phyloP scores from a whole-genome alignment of 805 yeast genomes.

The Priceomyces carsonii region DNA sequence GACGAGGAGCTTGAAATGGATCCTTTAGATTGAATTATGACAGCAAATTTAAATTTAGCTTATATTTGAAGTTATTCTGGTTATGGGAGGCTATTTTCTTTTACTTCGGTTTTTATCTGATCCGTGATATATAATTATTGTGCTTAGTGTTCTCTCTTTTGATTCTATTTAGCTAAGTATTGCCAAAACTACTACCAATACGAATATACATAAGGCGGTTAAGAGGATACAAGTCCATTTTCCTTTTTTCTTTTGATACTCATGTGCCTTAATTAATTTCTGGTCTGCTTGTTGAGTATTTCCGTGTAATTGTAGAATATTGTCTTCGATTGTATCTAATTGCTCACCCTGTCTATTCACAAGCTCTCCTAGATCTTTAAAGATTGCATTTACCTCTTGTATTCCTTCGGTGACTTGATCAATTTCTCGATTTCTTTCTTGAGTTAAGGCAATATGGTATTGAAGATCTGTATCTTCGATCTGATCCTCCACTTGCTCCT shows the following conservation, averaged over 20 bases:
- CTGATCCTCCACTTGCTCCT: constrained; percentile 35
- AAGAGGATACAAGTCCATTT: constrained; percentile 74
- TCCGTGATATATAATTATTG: no score
- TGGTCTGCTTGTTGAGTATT: constrained; percentile 70
- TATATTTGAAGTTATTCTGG: neutral
- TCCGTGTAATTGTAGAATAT: constrained; percentile 60
- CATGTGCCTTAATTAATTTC: constrained; percentile 73
- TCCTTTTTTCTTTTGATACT: constrained; percentile 66
- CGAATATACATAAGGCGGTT: constrained; percentile 55
- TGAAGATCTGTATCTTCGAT: constrained; percentile 55
- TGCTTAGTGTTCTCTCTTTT: neutral
- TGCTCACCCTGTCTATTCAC: constrained; percentile 85
- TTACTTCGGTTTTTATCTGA: no score
- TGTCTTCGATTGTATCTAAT: constrained; percentile 81
- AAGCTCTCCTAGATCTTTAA: constrained; percentile 74
- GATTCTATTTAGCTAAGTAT: constrained; percentile 37
- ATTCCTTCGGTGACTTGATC: constrained; percentile 74
- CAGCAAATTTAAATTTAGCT: no score
- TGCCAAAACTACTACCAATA: constrained; percentile 59
- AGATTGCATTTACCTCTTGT: constrained; percentile 80
- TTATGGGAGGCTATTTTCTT: neutral
- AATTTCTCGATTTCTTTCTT: constrained; percentile 75
- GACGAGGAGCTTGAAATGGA: constrained; percentile 12
- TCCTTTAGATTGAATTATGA: constrained; percentile 11
- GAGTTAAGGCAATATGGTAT: constrained; percentile 62